Conservation (phyloP, 306 rosid species). For the Cicer yamashitae region DNA sequence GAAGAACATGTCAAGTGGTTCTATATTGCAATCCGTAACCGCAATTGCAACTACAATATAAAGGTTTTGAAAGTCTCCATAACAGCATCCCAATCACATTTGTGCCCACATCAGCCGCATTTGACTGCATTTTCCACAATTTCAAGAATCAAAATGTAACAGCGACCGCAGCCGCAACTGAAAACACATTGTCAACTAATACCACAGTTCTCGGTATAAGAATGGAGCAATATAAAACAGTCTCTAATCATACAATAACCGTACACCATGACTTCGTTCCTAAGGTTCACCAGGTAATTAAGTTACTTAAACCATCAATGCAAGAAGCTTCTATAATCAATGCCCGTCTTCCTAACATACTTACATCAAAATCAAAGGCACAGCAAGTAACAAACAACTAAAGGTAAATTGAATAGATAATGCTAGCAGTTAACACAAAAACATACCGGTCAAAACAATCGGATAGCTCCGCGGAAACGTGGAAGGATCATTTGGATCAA, state of each 20-base stretch:
- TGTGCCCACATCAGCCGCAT: no score
- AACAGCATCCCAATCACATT: no score
- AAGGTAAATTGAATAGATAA: conserved; percentile 23
- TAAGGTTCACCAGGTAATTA: background rate
- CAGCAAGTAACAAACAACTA: conserved; percentile 4
- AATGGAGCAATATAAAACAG: conserved; percentile 35
- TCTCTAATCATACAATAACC: conserved; percentile 22
- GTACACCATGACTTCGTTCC: background rate
- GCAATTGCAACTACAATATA: no score
- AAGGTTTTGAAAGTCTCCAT: no score
- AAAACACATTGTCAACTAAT: background rate
- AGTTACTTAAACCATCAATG: conserved; percentile 40
- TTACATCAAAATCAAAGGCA: background rate
- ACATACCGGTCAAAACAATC: conserved; percentile 87
- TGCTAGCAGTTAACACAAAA: conserved; percentile 18
- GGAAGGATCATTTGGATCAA: conserved; percentile 63
- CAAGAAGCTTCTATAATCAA: conserved; percentile 28
- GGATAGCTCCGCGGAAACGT: conserved; percentile 92
- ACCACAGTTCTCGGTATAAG: background rate
- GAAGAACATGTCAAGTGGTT: conserved; percentile 1
- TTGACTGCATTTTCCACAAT: no score
- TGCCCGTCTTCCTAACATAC: conserved; percentile 26
- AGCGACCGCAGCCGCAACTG: no score
- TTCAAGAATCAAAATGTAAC: no score
- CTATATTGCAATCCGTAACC: no score